Conservation (phyloP, 2,329 filamentous ascomycete species). For the Raffaelea arxii region DNA sequence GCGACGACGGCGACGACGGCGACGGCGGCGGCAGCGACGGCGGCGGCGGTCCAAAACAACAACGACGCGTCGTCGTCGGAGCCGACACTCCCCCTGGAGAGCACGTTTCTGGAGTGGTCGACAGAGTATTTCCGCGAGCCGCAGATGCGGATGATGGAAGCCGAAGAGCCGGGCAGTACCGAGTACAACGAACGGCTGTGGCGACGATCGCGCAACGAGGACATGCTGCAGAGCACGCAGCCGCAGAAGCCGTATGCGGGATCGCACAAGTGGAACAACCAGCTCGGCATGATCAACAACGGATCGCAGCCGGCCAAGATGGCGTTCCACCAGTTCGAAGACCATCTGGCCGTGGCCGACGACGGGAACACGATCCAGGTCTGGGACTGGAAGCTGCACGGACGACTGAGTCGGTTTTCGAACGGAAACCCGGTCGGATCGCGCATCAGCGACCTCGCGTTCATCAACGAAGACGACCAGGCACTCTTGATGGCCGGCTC, state of each 20-base stretch:
- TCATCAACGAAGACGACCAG: conserved; percentile 97
- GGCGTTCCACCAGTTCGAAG: conserved; percentile 96
- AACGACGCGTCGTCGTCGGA: too few species aligned
- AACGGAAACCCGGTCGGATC: conserved; percentile 90
- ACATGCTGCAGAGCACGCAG: conserved; percentile 84
- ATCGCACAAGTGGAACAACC: conserved; percentile 77
- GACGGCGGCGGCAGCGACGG: too few species aligned
- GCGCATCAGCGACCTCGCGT: conserved; percentile 87
- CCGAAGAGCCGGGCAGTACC: conserved; percentile 89
- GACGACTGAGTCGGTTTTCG: conserved; percentile 72
- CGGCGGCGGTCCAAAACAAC: too few species aligned
- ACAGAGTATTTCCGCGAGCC: conserved; percentile 97
- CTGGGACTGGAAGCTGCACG: conserved; percentile 84
- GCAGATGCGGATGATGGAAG: conserved; percentile 94
- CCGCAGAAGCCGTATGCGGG: conserved; percentile 85
- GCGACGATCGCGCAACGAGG: conserved; percentile 86
- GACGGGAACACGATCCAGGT: conserved; percentile 83
- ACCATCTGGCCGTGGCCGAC: conserved; percentile 88
- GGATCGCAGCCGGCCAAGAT: conserved; percentile 82
- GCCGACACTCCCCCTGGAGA: conserved; percentile 67
- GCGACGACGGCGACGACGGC: too few species aligned
- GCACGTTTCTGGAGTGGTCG: conserved; percentile 88
- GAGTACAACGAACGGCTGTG: conserved; percentile 95
- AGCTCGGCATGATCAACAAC: conserved; percentile 77
- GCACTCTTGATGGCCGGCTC: conserved; percentile 91